Evolutionary conservation across 805 yeast genomes (phyloP).

Genomic region (Metschnikowia reukaufii): DNA sequence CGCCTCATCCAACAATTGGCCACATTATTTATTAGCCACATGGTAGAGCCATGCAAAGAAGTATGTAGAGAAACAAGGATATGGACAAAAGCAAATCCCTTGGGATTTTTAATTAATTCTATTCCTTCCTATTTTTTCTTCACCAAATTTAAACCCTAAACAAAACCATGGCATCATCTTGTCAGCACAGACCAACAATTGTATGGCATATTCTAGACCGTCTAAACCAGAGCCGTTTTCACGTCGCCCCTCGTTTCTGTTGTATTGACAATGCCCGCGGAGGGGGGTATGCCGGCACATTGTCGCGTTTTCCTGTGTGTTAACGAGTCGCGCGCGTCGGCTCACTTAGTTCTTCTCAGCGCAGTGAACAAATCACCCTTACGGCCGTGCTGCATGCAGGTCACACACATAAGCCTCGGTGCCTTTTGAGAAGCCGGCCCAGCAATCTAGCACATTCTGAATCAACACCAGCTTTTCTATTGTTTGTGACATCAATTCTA

Average conservation of each 20-base stretch:
- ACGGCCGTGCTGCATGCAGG: background rate
- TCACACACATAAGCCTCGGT: background rate
- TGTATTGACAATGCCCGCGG: background rate
- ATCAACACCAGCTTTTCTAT: background rate
- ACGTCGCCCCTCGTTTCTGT: background rate
- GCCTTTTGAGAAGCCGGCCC: slow-evolving; percentile 1
- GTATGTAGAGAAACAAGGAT: background rate
- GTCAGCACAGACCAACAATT: background rate
- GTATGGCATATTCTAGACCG: no score
- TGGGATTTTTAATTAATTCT: no score
- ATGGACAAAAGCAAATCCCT: no score
- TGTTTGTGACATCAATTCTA: background rate
- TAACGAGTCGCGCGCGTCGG: slow-evolving; percentile 2
- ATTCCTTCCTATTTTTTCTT: no score
- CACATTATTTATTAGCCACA: background rate
- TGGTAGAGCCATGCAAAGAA: background rate
- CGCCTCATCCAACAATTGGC: background rate
- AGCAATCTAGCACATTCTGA: slow-evolving; percentile 2
- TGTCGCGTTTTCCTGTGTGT: background rate
- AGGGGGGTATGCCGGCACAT: background rate
- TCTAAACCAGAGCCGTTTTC: no score
- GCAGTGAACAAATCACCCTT: slow-evolving; percentile 1
- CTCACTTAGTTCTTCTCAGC: background rate
- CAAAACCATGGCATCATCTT: no score
- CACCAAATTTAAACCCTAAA: background rate